Percentiles rank a stretch among this genome's conserved stretches.
phyloP scores from a whole-genome alignment of 805 yeast genomes.

The Yarrowia osloensis region DNA sequence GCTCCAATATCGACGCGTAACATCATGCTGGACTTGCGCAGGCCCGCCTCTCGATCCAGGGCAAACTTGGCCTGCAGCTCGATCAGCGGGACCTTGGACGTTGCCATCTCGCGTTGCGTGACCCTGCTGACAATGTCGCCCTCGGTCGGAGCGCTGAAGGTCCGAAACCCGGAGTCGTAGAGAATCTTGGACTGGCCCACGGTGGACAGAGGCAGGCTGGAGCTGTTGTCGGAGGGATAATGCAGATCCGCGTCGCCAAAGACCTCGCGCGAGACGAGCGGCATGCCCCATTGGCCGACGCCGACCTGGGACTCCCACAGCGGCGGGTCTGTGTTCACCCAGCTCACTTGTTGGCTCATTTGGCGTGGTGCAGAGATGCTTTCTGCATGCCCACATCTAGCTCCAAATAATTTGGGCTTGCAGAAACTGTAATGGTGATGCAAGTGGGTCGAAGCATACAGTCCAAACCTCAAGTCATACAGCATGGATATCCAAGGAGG shows the following conservation, averaged over 20 bases:
- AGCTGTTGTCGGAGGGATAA: background rate
- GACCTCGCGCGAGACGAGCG: background rate
- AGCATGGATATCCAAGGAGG: too few relatives aligned
- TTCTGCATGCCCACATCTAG: background rate
- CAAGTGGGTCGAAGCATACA: too few relatives aligned
- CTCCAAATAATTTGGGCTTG: background rate
- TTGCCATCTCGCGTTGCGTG: background rate
- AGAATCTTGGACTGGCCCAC: background rate
- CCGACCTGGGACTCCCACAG: constrained; percentile 9
- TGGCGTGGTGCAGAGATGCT: background rate
- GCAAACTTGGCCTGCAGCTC: background rate
- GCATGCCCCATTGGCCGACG: background rate
- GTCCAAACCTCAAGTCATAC: too few relatives aligned
- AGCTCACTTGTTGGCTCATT: background rate
- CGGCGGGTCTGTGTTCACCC: constrained; percentile 7
- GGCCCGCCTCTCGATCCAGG: background rate
- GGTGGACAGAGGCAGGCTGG: background rate
- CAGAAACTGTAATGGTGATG: background rate
- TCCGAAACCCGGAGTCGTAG: background rate
- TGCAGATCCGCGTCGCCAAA: constrained; percentile 4
- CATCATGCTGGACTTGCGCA: background rate
- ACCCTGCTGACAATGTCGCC: background rate
- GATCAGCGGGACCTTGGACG: background rate
- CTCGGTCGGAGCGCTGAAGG: background rate
- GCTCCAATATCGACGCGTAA: background rate